Conservation (phyloP, 164 flowering plant species). For the Magnolia officinalis region DNA sequence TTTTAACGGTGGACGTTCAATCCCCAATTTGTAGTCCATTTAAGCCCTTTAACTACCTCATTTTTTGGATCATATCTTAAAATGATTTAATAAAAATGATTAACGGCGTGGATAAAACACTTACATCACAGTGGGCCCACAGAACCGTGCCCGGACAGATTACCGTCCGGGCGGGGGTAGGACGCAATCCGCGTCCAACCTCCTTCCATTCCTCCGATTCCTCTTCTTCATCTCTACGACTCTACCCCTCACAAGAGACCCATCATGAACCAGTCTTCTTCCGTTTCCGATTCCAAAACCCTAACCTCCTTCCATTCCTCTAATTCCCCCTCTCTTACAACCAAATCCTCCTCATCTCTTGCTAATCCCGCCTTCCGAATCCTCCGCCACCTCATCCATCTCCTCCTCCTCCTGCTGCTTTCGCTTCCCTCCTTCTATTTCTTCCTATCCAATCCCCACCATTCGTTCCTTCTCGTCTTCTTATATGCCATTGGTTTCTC, state of each 20-base stretch:
- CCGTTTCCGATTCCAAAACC: slow-evolving; percentile 21
- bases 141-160: no score
- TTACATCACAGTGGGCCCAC: no score
- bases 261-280: slow-evolving; percentile 32
- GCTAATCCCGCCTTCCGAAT: slow-evolving; percentile 14
- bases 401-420: slow-evolving; percentile 39
- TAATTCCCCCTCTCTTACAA: slow-evolving; percentile 1
- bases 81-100: no score
- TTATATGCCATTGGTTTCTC: slow-evolving; percentile 49
- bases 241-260: slow-evolving; percentile 41
- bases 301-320: slow-evolving; percentile 31
- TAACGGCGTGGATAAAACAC: no score
- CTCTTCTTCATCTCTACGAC: slow-evolving; percentile 23
- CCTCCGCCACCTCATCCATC: slow-evolving; percentile 32
- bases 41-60: no score
- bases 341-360: not conserved
- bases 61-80: no score
- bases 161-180: no score
- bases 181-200: no score
- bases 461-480: slow-evolving; percentile 42
- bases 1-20: no score
- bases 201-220: no score
- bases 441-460: slow-evolving; percentile 35
- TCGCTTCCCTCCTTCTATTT: slow-evolving; percentile 56
- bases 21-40: no score